Conservation (phyloP, 2,329 filamentous ascomycete genomes). For the Pseudogymnoascus sp. region DNA sequence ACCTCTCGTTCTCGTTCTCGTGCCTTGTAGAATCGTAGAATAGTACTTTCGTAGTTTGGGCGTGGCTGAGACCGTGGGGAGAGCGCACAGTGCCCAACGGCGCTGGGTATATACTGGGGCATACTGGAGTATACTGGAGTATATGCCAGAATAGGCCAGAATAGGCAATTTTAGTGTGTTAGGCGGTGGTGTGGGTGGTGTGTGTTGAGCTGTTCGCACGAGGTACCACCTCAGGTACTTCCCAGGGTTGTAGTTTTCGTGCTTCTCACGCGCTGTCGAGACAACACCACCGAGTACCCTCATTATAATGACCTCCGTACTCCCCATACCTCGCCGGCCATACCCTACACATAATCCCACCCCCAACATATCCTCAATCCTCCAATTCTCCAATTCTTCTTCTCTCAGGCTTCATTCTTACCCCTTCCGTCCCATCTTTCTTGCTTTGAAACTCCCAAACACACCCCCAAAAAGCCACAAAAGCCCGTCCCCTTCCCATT, state of each 20-base stretch:
- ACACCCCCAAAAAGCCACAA: neutral
- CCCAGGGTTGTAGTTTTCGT: neutral
- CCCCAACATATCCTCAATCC: neutral
- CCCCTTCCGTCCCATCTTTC: neutral
- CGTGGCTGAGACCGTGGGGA: neutral
- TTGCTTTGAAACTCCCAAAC: neutral
- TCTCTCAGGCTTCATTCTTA: neutral
- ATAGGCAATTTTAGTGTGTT: neutral
- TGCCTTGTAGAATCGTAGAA: no score
- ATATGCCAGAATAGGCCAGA: neutral
- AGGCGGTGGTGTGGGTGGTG: neutral
- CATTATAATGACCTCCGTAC: neutral
- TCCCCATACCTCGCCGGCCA: neutral
- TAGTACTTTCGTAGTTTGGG: neutral
- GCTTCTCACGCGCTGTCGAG: neutral
- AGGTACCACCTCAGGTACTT: neutral
- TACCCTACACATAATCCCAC: neutral
- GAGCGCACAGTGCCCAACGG: neutral
- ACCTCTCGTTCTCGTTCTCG: neutral
- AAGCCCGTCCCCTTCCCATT: neutral
- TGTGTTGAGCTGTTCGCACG: neutral
- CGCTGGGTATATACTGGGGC: neutral
- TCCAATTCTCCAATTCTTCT: no score
- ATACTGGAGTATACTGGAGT: neutral
- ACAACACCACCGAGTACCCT: neutral